Evolutionary conservation across 2,329 filamentous ascomycete genomes (phyloP).

Genomic region (Calonectria multiphialidica): DNA sequence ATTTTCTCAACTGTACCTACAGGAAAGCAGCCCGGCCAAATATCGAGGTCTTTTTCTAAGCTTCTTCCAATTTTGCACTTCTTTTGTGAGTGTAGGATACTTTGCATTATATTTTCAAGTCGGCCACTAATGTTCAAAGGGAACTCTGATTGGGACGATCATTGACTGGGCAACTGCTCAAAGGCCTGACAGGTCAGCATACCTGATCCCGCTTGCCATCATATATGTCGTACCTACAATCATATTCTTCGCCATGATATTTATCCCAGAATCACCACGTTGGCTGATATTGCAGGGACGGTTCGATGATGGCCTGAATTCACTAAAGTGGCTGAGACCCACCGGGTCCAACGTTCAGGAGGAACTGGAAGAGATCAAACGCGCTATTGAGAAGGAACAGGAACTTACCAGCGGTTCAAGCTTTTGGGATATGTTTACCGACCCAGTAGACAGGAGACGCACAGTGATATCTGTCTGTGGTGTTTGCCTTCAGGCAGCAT

Average conservation of each 20-base stretch:
- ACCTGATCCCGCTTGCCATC: conserved; percentile 36
- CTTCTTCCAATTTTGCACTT: conserved; percentile 35
- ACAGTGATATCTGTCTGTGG: conserved; percentile 33
- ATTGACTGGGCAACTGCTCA: conserved; percentile 38
- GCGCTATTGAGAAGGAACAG: conserved; percentile 31
- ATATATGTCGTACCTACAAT: conserved; percentile 33
- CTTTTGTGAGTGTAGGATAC: conserved; percentile 29
- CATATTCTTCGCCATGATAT: conserved; percentile 25
- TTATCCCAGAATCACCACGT: conserved; percentile 38
- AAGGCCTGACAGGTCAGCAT: conserved; percentile 35
- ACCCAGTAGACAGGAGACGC: conserved; percentile 31
- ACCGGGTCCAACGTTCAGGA: conserved; percentile 18
- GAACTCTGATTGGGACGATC: conserved; percentile 36
- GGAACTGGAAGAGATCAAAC: conserved; percentile 30
- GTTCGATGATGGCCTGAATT: conserved; percentile 32
- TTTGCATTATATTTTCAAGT: accelerated
- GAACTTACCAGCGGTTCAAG: conserved; percentile 26
- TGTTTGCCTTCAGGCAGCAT: conserved; percentile 34
- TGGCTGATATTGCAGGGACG: conserved; percentile 38
- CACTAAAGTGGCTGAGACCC: conserved; percentile 32
- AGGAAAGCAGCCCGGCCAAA: conserved; percentile 37
- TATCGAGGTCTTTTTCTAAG: conserved; percentile 38
- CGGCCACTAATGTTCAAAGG: conserved; percentile 4
- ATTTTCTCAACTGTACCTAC: conserved; percentile 38
- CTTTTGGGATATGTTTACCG: conserved; percentile 36